These are phyloP conservation scores for Populus euphratica DNA, from an alignment of 345 rosid species.

Conservation along the genomic window DNA sequence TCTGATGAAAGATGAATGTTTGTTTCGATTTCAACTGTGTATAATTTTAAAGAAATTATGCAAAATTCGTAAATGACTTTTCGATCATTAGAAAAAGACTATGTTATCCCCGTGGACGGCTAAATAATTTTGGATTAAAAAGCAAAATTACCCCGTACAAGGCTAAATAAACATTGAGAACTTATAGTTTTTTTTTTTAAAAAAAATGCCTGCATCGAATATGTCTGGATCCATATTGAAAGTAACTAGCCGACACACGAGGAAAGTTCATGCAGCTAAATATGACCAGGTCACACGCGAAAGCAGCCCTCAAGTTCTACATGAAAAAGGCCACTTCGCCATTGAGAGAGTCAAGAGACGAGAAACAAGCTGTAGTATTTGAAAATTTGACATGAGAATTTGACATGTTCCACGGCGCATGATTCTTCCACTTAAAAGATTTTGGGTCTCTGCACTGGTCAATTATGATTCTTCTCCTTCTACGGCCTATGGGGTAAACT, in stretches of 20 bases:
- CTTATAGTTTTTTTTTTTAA: too few species aligned
- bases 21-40: too few species aligned
- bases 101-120: accelerated
- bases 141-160: too few species aligned
- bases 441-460: background rate
- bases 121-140: too few species aligned
- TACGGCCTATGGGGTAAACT: background rate
- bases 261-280: background rate
- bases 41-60: too few species aligned
- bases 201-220: too few species aligned
- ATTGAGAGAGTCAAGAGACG: background rate
- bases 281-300: background rate
- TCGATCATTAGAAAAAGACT: too few species aligned
- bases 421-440: background rate
- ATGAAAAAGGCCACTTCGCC: background rate
- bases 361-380: background rate
- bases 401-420: background rate
- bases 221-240: too few species aligned
- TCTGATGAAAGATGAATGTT: too few species aligned
- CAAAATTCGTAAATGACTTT: too few species aligned
- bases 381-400: background rate
- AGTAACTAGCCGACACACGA: background rate
- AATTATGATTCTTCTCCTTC: background rate
- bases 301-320: background rate
- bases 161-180: too few species aligned